These are phyloP conservation scores for Epichloe scottii DNA, from an alignment of 2,329 filamentous ascomycete species.

Conservation along the genomic window DNA sequence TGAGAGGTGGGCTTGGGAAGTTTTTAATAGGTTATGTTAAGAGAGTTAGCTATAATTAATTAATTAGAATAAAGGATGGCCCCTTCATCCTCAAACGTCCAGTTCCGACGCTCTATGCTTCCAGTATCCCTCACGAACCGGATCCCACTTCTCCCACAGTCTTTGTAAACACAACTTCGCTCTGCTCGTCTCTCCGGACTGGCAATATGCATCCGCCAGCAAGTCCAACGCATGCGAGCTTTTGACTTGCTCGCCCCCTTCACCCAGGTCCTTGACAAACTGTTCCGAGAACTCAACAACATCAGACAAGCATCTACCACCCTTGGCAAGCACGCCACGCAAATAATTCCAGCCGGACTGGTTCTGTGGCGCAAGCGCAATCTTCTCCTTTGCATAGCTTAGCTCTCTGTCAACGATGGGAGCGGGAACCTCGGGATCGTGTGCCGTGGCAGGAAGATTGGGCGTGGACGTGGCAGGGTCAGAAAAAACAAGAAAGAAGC, in stretches of 20 bases:
- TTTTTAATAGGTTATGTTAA: no score
- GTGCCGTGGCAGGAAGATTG: constrained; percentile 34
- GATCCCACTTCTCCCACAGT: constrained; percentile 78
- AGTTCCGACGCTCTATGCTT: constrained; percentile 35
- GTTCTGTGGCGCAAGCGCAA: constrained; percentile 77
- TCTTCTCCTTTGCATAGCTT: constrained; percentile 58
- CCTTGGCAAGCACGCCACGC: constrained; percentile 59
- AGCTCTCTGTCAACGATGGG: constrained; percentile 63
- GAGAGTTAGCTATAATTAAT: no score
- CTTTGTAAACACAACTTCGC: constrained; percentile 60
- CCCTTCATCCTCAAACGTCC: background rate
- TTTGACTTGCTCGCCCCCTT: constrained; percentile 36
- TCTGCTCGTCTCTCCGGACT: constrained; percentile 42
- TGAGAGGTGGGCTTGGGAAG: no score
- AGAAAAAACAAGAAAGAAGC: constrained; percentile 83
- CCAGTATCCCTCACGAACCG: constrained; percentile 87
- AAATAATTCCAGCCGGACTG: constrained; percentile 92
- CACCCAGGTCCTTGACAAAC: constrained; percentile 37
- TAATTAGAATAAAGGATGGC: no score
- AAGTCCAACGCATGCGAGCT: constrained; percentile 60
- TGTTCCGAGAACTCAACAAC: constrained; percentile 36
- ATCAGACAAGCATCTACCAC: constrained; percentile 35
- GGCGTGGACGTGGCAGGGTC: constrained; percentile 38
- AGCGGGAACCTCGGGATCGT: constrained; percentile 44
- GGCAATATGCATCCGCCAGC: constrained; percentile 54